Conservation (phyloP, 2,329 filamentous ascomycete species). For the Aspergillus glaucus region DNA sequence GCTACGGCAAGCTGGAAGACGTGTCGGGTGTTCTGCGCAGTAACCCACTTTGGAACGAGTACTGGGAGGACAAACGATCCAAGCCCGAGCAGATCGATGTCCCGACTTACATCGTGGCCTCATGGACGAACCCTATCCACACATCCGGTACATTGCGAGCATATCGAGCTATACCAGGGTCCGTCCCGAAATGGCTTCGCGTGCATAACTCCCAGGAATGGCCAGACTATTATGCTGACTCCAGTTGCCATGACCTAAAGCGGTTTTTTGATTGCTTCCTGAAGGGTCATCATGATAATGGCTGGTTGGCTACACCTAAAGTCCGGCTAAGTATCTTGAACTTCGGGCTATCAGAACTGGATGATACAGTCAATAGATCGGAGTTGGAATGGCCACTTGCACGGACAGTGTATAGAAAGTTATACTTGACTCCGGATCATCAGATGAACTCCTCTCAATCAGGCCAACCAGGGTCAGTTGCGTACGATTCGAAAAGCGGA, state of each 20-base stretch:
- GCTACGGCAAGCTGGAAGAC: slow-evolving; percentile 32
- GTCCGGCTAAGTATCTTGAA: slow-evolving; percentile 39
- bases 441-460: not conserved
- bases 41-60: slow-evolving; percentile 26
- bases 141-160: slow-evolving; percentile 33
- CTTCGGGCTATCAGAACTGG: not conserved
- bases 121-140: slow-evolving; percentile 28
- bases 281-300: slow-evolving; percentile 36
- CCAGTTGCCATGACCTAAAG: slow-evolving; percentile 33
- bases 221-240: slow-evolving; percentile 38
- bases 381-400: not conserved
- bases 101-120: slow-evolving; percentile 31
- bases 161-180: slow-evolving; percentile 31
- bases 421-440: not conserved
- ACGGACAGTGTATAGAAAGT: not conserved
- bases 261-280: slow-evolving; percentile 45
- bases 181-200: slow-evolving; percentile 41
- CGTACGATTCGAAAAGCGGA: not conserved
- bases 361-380: not conserved
- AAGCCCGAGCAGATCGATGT: slow-evolving; percentile 31
- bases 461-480: not conserved
- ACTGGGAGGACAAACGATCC: slow-evolving; percentile 35
- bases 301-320: slow-evolving; percentile 43
- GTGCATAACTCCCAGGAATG: slow-evolving; percentile 40
- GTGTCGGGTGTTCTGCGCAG: slow-evolving; percentile 38